phyloP scores from a whole-genome alignment of 208 protist genomes.

The Acanthamoeba castellanii region DNA sequence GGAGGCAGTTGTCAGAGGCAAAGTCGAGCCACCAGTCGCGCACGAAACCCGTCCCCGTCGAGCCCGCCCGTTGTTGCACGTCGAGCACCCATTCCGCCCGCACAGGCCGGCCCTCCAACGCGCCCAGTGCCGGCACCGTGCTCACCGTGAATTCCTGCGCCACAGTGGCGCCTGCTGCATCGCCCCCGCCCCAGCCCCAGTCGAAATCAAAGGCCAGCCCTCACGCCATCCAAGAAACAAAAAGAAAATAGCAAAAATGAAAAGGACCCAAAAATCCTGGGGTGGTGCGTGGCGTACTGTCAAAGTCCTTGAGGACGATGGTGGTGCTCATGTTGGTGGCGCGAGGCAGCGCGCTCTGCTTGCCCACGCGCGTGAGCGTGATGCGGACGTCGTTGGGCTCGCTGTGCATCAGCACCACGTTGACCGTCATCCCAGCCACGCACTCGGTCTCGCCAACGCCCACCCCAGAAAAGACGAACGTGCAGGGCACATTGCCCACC shows the following conservation, averaged over 20 bases:
- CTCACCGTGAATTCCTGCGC: background rate
- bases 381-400: background rate
- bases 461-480: background rate
- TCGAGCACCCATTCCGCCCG: constrained; percentile 23
- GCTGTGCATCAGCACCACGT: background rate
- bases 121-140: background rate
- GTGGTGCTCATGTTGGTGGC: constrained; percentile 17
- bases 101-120: background rate
- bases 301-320: background rate
- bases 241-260: no score
- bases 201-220: no score
- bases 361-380: background rate
- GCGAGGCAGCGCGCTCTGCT: background rate
- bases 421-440: background rate
- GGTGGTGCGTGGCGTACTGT: no score
- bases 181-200: no score
- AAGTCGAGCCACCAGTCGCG: background rate
- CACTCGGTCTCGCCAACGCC: constrained; percentile 20
- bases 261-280: no score
- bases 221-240: no score
- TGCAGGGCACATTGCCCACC: constrained; percentile 14
- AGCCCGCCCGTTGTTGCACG: background rate
- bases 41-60: background rate
- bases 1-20: constrained; percentile 4
- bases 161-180: no score